A percentile compares a stretch with the other conserved stretches of the same genome.
Evolutionary conservation across 768 basidiomycete genomes (phyloP).

Genomic region (Lyophyllum atratum): DNA sequence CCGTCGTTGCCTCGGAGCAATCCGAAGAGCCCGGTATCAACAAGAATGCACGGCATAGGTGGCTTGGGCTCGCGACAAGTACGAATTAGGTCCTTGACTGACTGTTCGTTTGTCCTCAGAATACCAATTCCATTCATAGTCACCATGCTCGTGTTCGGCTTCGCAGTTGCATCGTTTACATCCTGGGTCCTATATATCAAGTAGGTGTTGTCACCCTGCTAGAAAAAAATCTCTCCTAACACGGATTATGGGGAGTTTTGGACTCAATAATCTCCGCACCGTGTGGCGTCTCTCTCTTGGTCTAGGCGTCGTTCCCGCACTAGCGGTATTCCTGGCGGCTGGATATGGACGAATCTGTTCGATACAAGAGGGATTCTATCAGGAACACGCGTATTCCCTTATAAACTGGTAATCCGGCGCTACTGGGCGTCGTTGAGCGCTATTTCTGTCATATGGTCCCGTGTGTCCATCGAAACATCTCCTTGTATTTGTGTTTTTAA

Average conservation of each 20-base stretch:
- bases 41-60: slow-evolving; percentile 78
- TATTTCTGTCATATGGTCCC: slow-evolving; percentile 72
- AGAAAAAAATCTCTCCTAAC: too few relatives aligned
- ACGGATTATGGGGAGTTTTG: too few relatives aligned
- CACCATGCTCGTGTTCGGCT: slow-evolving; percentile 80
- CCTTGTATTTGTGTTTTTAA: too few relatives aligned
- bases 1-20: slow-evolving; percentile 84
- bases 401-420: slow-evolving; percentile 68
- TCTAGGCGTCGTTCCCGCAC: too few relatives aligned
- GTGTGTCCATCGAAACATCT: background rate
- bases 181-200: slow-evolving; percentile 74
- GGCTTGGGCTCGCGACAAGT: slow-evolving; percentile 90
- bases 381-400: slow-evolving; percentile 68
- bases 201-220: too few relatives aligned
- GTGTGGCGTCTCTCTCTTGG: too few relatives aligned
- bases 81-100: too few relatives aligned
- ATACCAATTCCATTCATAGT: slow-evolving; percentile 48
- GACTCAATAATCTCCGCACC: too few relatives aligned
- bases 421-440: slow-evolving; percentile 76
- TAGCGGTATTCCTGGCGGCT: too few relatives aligned
- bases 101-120: too few relatives aligned
- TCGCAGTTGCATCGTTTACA: slow-evolving; percentile 75
- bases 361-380: slow-evolving; percentile 78
- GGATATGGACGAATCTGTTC: slow-evolving; percentile 80
- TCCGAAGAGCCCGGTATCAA: slow-evolving; percentile 77